Evolutionary conservation across 73 alveolate genomes (phyloP).

Genomic region (Paramecium tetraurelia): DNA sequence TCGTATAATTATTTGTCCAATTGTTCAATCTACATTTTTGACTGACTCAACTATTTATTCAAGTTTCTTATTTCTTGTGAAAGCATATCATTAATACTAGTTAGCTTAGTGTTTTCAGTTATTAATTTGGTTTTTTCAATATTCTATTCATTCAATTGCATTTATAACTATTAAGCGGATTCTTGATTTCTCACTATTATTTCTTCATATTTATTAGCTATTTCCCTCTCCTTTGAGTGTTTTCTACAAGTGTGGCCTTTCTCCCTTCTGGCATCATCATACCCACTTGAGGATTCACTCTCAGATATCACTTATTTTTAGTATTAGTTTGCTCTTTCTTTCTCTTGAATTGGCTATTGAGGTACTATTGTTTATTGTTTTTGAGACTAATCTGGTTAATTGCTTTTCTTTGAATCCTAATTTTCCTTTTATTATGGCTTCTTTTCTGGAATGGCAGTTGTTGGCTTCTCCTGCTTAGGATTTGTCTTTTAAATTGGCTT

Average conservation of each 20-base stretch:
- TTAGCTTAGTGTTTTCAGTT: background rate
- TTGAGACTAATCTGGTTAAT: background rate
- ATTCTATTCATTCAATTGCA: background rate
- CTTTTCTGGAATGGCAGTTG: background rate
- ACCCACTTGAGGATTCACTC: background rate
- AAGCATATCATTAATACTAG: background rate
- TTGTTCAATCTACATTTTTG: background rate
- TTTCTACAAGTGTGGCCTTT: background rate
- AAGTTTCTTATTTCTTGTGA: background rate
- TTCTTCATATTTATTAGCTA: background rate
- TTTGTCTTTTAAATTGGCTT: background rate
- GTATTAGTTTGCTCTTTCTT: background rate
- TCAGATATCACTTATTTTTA: background rate
- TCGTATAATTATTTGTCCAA: constrained; percentile 26
- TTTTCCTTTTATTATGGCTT: background rate
- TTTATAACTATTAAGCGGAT: background rate
- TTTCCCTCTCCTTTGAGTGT: constrained; percentile 3
- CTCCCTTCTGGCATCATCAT: background rate
- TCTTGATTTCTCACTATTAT: background rate
- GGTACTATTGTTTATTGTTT: background rate
- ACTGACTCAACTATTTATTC: background rate
- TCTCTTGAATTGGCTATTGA: background rate
- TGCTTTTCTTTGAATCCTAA: background rate
- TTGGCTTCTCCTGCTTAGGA: background rate
- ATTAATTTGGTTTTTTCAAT: background rate